phyloP scores from a whole-genome alignment of 257 asterid species.

The Primulina tabacum region DNA sequence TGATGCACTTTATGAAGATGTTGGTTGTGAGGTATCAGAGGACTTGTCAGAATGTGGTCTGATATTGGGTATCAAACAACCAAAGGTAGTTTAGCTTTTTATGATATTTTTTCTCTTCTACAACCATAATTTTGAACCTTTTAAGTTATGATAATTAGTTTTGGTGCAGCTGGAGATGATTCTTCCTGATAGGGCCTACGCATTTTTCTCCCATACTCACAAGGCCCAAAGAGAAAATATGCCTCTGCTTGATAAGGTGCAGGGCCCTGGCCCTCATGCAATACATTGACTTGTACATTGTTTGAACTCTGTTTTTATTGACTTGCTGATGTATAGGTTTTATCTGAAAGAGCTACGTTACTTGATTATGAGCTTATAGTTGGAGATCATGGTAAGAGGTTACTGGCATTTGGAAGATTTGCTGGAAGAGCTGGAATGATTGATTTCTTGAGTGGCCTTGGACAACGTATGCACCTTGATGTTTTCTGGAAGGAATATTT shows the following conservation, averaged over 20 bases:
- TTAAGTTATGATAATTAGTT: neutral
- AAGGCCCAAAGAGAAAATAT: slow-evolving; percentile 92
- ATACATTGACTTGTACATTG: neutral
- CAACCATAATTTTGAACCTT: neutral
- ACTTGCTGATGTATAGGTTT: slow-evolving; percentile 41
- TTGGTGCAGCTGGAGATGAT: slow-evolving; percentile 88
- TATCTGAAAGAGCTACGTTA: slow-evolving; percentile 74
- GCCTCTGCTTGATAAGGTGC: slow-evolving; percentile 96
- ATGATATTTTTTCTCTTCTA: neutral
- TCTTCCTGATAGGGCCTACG: slow-evolving; percentile 79
- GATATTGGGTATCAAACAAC: slow-evolving; percentile 88
- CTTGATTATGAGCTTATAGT: slow-evolving; percentile 92
- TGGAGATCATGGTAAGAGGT: slow-evolving; percentile 79
- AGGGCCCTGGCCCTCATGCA: slow-evolving; percentile 19
- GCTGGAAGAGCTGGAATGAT: slow-evolving; percentile 97
- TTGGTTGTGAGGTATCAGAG: slow-evolving; percentile 88
- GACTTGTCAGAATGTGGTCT: slow-evolving; percentile 86
- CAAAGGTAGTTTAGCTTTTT: slow-evolving; percentile 50
- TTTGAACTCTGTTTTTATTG: neutral
- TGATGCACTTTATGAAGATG: slow-evolving; percentile 88
- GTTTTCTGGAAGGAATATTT: slow-evolving; percentile 7
- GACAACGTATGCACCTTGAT: slow-evolving; percentile 54
- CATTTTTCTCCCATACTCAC: slow-evolving; percentile 96
- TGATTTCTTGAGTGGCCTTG: slow-evolving; percentile 78
- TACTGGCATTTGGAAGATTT: slow-evolving; percentile 86